phyloP scores from a whole-genome alignment of 2,329 filamentous ascomycete species.

The Xylariaceae sp. region DNA sequence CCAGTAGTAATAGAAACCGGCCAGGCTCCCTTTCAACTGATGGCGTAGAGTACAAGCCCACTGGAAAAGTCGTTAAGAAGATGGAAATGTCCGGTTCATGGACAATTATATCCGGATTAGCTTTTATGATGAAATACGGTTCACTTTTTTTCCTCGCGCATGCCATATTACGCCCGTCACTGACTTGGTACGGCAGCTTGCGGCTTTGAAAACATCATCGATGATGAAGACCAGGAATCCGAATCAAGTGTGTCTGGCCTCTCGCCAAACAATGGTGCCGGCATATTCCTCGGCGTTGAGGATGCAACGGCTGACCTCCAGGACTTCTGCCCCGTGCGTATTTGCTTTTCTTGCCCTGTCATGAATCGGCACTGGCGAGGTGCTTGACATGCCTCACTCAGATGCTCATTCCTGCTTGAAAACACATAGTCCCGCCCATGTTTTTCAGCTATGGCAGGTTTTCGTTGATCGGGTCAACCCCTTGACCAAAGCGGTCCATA shows the following conservation, averaged over 20 bases:
- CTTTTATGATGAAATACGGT: slow-evolving; percentile 19
- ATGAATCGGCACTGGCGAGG: not conserved
- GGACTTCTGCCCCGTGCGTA: slow-evolving; percentile 20
- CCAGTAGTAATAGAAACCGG: slow-evolving; percentile 1
- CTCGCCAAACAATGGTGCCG: slow-evolving; percentile 17
- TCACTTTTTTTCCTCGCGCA: not conserved
- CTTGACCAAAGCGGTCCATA: slow-evolving; percentile 52
- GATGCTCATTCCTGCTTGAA: slow-evolving; percentile 3
- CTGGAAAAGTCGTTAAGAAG: slow-evolving; percentile 19
- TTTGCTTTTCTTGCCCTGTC: not conserved
- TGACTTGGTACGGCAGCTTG: slow-evolving; percentile 13
- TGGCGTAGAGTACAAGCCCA: slow-evolving; percentile 1
- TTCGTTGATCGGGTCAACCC: slow-evolving; percentile 55
- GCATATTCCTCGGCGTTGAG: slow-evolving; percentile 20
- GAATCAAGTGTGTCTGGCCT: slow-evolving; percentile 6
- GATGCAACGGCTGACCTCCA: slow-evolving; percentile 13
- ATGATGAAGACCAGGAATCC: slow-evolving; percentile 18
- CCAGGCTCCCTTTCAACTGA: not conserved
- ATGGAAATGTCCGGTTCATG: slow-evolving; percentile 21
- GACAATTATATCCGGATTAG: slow-evolving; percentile 21
- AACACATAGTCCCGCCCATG: slow-evolving; percentile 31
- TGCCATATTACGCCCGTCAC: not conserved
- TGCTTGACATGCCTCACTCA: not conserved
- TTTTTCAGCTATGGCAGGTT: slow-evolving; percentile 52
- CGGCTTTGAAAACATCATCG: slow-evolving; percentile 19